phyloP scores from a whole-genome alignment of 225 moss, liverwort and hornwort species.

The Polytrichum formosum region DNA sequence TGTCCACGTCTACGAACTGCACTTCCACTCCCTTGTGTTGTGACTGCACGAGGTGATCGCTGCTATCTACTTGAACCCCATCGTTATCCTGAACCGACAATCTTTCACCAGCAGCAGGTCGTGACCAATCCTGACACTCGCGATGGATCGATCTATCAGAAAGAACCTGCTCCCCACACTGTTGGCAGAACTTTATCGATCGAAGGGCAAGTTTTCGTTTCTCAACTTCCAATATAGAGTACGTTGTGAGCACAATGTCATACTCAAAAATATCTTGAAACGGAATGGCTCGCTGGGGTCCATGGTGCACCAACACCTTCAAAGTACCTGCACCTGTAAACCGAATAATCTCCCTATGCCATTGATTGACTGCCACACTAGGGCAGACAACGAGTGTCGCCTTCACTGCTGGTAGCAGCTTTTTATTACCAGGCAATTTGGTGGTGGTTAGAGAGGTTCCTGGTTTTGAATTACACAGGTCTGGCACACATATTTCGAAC shows the following conservation, averaged over 20 bases:
- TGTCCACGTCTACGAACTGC: not conserved
- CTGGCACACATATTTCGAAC: not conserved
- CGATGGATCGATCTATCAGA: conserved; percentile 40
- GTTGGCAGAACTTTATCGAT: conserved; percentile 44
- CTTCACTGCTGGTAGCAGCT: conserved; percentile 35
- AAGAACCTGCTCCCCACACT: conserved; percentile 36
- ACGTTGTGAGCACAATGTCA: conserved; percentile 55
- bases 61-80: not conserved
- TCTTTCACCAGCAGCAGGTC: conserved; percentile 10
- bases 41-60: not conserved
- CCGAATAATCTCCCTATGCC: conserved; percentile 47
- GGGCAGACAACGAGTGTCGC: conserved; percentile 59
- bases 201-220: conserved; percentile 52
- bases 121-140: conserved; percentile 45
- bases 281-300: conserved; percentile 29
- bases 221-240: conserved; percentile 53
- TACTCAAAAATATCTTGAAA: conserved; percentile 39
- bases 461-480: no score
- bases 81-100: not conserved
- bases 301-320: conserved; percentile 61
- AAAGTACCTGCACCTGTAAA: conserved; percentile 45
- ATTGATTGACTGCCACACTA: conserved; percentile 59
- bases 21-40: conserved; percentile 27
- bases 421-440: not conserved
- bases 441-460: not conserved